phyloP scores from a whole-genome alignment of 371 early-diverging fungal genomes.

The Mucor piriformis region DNA sequence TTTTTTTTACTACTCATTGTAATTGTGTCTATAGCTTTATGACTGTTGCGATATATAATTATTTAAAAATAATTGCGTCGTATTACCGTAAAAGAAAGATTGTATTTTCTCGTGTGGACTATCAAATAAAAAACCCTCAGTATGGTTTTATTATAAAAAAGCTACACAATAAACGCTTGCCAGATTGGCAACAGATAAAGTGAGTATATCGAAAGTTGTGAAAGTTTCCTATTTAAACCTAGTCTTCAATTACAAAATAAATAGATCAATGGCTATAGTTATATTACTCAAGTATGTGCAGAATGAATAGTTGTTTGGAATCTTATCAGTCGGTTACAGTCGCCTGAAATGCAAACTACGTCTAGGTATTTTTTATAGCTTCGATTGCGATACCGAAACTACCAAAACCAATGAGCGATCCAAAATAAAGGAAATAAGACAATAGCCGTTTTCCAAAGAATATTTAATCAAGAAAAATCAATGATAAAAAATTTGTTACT shows the following conservation, averaged over 20 bases:
- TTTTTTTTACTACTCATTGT: too few species aligned
- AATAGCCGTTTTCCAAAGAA: background rate
- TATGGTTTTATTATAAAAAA: too few species aligned
- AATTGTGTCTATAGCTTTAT: background rate
- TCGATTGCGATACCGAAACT: background rate
- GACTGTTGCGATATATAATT: background rate
- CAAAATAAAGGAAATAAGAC: background rate
- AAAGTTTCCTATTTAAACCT: background rate
- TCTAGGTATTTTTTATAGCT: too few species aligned
- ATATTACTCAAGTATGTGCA: background rate
- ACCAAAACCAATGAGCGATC: background rate
- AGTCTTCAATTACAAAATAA: background rate
- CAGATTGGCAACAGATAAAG: too few species aligned
- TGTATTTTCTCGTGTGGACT: too few species aligned
- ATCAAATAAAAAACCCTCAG: too few species aligned
- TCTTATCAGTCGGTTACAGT: too few species aligned
- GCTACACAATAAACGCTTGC: too few species aligned
- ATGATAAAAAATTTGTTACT: background rate
- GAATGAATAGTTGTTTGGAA: too few species aligned
- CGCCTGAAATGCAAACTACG: background rate
- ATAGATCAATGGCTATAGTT: background rate
- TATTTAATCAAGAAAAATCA: background rate
- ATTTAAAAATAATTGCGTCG: too few species aligned
- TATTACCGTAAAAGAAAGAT: background rate
- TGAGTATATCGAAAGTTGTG: too few species aligned